Evolutionary conservation across 2,329 filamentous ascomycete species (phyloP).

Genomic region (Xylariaceae sp.): DNA sequence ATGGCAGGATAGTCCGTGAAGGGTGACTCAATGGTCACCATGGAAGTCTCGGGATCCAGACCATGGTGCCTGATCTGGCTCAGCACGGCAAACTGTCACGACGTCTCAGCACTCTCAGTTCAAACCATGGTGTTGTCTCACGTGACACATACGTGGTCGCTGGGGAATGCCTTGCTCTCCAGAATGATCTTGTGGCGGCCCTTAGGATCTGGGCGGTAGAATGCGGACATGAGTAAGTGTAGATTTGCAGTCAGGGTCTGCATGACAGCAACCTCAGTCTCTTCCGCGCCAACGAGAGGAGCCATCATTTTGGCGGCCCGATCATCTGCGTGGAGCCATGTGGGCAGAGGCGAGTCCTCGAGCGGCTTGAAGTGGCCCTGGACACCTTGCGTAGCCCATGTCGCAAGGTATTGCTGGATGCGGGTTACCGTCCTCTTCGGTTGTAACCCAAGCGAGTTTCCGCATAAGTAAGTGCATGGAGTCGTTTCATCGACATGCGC

Average conservation of each 20-base stretch:
- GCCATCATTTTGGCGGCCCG: constrained; percentile 61
- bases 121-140: constrained; percentile 1
- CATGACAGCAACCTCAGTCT: constrained; percentile 71
- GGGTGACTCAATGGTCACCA: constrained; percentile 61
- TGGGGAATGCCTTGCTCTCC: constrained; percentile 75
- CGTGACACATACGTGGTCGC: constrained; percentile 60
- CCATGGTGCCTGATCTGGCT: constrained; percentile 68
- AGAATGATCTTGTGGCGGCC: constrained; percentile 67
- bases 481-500: constrained; percentile 23
- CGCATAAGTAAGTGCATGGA: constrained; percentile 64
- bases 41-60: constrained; percentile 56
- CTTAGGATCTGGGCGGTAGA: constrained; percentile 62
- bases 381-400: constrained; percentile 73
- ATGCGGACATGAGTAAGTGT: constrained; percentile 71
- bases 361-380: constrained; percentile 68
- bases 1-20: constrained; percentile 47
- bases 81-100: constrained; percentile 63
- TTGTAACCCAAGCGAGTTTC: constrained; percentile 73
- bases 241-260: constrained; percentile 73
- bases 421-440: constrained; percentile 60
- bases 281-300: constrained; percentile 62
- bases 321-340: constrained; percentile 68
- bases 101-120: constrained; percentile 8
- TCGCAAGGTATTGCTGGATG: constrained; percentile 62
- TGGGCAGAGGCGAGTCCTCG: constrained; percentile 53